A percentile compares a stretch with the other conserved stretches of the same genome.
These are phyloP conservation scores for Athelia psychrophila DNA, from an alignment of 1,284 basidiomycete genomes.

Conservation along the genomic window DNA sequence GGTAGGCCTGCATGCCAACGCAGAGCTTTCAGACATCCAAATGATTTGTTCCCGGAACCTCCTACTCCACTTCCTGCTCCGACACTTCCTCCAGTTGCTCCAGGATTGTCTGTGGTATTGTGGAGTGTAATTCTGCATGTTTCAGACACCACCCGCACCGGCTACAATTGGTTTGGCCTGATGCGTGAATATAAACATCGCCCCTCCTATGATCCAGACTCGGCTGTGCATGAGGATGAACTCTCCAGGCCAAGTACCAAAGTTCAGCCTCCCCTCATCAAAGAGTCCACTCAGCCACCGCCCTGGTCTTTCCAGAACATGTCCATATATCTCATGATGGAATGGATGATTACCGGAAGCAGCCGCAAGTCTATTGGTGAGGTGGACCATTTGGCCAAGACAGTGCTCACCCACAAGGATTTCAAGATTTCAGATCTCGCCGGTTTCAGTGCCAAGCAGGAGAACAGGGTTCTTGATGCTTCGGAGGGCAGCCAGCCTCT, in stretches of 20 bases:
- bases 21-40: background rate
- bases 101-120: background rate
- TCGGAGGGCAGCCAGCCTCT: background rate
- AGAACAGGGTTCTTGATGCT: constrained; percentile 6
- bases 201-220: constrained; percentile 25
- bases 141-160: constrained; percentile 21
- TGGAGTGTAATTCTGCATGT: constrained; percentile 24
- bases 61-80: background rate
- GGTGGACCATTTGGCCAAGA: constrained; percentile 16
- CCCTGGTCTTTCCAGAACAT: constrained; percentile 18
- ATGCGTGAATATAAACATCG: constrained; percentile 23
- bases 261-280: background rate
- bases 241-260: too few species aligned
- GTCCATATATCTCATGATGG: constrained; percentile 20
- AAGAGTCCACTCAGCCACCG: background rate
- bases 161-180: constrained; percentile 22
- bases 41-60: constrained; percentile 1
- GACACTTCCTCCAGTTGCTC: background rate
- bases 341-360: constrained; percentile 17
- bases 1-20: background rate
- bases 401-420: constrained; percentile 7
- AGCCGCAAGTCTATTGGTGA: constrained; percentile 14
- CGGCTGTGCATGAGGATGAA: constrained; percentile 6
- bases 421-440: constrained; percentile 6
- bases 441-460: constrained; percentile 15